phyloP scores from a whole-genome alignment of 768 basidiomycete species.

The Mycena olivaceomarginata region DNA sequence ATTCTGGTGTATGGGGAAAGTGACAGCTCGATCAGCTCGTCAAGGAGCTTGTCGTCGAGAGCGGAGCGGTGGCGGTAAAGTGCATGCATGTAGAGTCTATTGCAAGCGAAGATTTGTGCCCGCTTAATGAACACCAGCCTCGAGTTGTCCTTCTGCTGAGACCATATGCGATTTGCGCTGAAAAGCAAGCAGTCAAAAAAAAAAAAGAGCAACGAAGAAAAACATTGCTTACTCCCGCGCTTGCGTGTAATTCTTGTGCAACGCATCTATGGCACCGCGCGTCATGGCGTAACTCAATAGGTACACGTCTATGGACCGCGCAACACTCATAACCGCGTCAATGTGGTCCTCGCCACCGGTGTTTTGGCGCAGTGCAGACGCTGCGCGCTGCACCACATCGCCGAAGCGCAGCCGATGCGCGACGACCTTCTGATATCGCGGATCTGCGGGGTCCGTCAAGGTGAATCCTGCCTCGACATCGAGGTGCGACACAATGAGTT shows the following conservation, averaged over 20 bases:
- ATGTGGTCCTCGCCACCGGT: slow-evolving; percentile 87
- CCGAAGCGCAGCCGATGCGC: slow-evolving; percentile 80
- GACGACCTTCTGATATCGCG: slow-evolving; percentile 80
- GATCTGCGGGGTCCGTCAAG: slow-evolving; percentile 83
- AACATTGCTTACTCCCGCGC: slow-evolving; percentile 72
- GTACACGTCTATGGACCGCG: slow-evolving; percentile 85
- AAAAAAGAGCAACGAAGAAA: background rate
- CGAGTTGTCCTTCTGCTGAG: slow-evolving; percentile 85
- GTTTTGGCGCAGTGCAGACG: slow-evolving; percentile 76
- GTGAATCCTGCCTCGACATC: slow-evolving; percentile 85
- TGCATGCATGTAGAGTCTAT: slow-evolving; percentile 85
- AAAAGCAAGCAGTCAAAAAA: slow-evolving; percentile 7
- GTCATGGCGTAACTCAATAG: slow-evolving; percentile 83
- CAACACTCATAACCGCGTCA: slow-evolving; percentile 86
- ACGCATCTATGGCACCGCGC: slow-evolving; percentile 72
- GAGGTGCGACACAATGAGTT: slow-evolving; percentile 79
- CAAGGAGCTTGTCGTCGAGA: slow-evolving; percentile 82
- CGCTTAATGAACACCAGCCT: slow-evolving; percentile 86
- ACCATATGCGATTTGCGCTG: slow-evolving; percentile 81
- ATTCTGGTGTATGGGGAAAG: slow-evolving; percentile 88
- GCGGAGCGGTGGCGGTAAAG: slow-evolving; percentile 83
- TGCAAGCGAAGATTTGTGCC: slow-evolving; percentile 86
- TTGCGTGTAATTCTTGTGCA: slow-evolving; percentile 82
- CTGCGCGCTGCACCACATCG: slow-evolving; percentile 79
- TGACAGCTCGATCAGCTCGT: slow-evolving; percentile 83